phyloP scores from a whole-genome alignment of 2,329 filamentous ascomycete species.

The Epichloe sylvatica region DNA sequence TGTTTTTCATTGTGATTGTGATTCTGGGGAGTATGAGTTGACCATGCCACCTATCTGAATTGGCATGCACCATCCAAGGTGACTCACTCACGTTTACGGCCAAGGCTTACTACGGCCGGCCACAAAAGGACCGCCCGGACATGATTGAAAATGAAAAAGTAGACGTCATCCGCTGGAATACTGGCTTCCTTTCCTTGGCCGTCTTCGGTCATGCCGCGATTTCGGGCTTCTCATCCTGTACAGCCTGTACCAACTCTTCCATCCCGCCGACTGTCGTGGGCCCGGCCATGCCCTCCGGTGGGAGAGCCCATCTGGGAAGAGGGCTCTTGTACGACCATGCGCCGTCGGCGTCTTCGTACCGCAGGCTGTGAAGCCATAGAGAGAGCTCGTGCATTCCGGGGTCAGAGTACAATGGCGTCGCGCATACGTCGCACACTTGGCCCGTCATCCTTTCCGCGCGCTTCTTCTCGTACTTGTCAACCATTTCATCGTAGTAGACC shows the following conservation, averaged over 20 bases:
- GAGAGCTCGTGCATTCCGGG: slow-evolving; percentile 81
- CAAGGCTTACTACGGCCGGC: no score
- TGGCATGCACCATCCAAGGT: no score
- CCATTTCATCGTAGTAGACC: slow-evolving; percentile 87
- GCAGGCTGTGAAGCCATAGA: slow-evolving; percentile 83
- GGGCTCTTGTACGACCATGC: slow-evolving; percentile 78
- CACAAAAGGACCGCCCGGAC: no score
- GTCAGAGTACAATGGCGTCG: slow-evolving; percentile 84
- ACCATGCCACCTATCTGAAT: no score
- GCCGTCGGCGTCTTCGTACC: slow-evolving; percentile 73
- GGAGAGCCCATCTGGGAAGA: slow-evolving; percentile 75
- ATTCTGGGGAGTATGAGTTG: no score
- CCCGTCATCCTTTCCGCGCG: slow-evolving; percentile 93
- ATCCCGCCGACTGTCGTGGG: slow-evolving; percentile 52
- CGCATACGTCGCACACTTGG: slow-evolving; percentile 63
- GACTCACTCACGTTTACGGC: no score
- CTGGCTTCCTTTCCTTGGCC: not conserved
- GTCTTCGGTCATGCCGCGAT: slow-evolving; percentile 7
- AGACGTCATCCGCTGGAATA: not conserved
- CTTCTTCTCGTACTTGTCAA: slow-evolving; percentile 75
- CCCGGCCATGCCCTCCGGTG: slow-evolving; percentile 57
- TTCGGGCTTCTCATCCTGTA: slow-evolving; percentile 31
- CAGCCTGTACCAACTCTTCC: slow-evolving; percentile 44
- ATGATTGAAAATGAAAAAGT: no score
- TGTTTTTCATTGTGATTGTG: no score